Evolutionary conservation across 352 stramenopile species (phyloP).

Genomic region (Phytophthora melonis): DNA sequence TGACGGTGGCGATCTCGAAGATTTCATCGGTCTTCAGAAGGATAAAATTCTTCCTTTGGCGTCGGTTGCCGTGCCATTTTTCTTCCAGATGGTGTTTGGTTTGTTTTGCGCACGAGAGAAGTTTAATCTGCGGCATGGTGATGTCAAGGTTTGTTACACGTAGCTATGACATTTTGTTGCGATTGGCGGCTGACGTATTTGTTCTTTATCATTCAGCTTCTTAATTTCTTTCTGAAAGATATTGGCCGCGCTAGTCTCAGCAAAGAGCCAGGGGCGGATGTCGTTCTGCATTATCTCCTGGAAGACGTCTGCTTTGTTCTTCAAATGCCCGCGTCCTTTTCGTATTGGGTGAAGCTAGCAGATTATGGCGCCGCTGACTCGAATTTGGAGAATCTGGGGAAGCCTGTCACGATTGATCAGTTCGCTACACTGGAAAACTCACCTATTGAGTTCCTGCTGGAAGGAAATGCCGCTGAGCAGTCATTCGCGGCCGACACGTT

Average conservation of each 20-base stretch:
- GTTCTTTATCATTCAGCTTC: slow-evolving; percentile 63
- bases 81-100: slow-evolving; percentile 98
- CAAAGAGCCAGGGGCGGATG: slow-evolving; percentile 46
- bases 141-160: slow-evolving; percentile 93
- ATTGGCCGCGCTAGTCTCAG: slow-evolving; percentile 49
- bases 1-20: slow-evolving; percentile 95
- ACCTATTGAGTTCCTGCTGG: slow-evolving; percentile 95
- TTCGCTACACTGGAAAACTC: slow-evolving; percentile 99
- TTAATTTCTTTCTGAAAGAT: slow-evolving; percentile 98
- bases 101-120: slow-evolving; percentile 92
- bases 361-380: slow-evolving; percentile 98
- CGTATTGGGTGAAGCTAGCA: slow-evolving; percentile 96
- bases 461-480: slow-evolving; percentile 91
- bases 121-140: slow-evolving; percentile 96
- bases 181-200: not conserved
- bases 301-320: slow-evolving; percentile 68
- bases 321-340: slow-evolving; percentile 63
- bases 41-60: slow-evolving; percentile 66
- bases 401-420: slow-evolving; percentile 92
- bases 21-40: slow-evolving; percentile 92
- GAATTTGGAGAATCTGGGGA: slow-evolving; percentile 84
- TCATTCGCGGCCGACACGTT: slow-evolving; percentile 96
- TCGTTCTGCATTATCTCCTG: slow-evolving; percentile 68
- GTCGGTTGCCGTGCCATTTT: slow-evolving; percentile 78
- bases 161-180: not conserved